A percentile compares a stretch with the other conserved stretches of the same genome.
Evolutionary conservation across 177 flowering plant species (phyloP).

Genomic region (Telopea speciosissima): DNA sequence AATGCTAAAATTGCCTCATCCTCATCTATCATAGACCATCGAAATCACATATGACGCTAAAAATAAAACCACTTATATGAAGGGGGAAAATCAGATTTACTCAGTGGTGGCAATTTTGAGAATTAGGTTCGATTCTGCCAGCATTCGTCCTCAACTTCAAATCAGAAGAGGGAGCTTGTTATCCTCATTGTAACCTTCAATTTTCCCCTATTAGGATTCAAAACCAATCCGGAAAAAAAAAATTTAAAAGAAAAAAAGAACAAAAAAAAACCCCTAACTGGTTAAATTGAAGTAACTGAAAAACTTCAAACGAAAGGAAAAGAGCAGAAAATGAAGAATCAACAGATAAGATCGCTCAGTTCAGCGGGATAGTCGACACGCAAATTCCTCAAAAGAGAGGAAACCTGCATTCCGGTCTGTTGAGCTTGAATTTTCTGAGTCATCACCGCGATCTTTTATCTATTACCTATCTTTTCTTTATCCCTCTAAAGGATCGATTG

Average conservation of each 20-base stretch:
- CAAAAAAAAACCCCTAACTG: background rate
- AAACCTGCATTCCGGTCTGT: constrained; percentile 23
- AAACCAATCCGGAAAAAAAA: background rate
- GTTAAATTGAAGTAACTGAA: background rate
- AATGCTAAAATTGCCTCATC: constrained; percentile 23
- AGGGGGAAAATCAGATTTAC: constrained; percentile 3
- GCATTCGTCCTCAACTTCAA: constrained; percentile 13
- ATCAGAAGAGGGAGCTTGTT: constrained; percentile 19
- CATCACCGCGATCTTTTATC: constrained; percentile 8
- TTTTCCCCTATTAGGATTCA: background rate
- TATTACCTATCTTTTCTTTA: too few species aligned
- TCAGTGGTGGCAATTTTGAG: constrained; percentile 14
- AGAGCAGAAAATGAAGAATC: background rate
- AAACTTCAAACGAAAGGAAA: background rate
- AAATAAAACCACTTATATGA: too few species aligned
- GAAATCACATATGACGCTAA: too few species aligned
- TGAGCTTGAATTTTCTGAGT: constrained; percentile 21
- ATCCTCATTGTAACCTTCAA: constrained; percentile 16
- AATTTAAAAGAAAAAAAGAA: background rate
- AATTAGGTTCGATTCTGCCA: constrained; percentile 21
- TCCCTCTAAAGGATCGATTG: too few species aligned
- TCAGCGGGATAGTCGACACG: constrained; percentile 21
- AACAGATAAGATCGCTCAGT: constrained; percentile 14
- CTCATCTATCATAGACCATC: constrained; percentile 10
- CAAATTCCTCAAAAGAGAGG: constrained; percentile 6